Evolutionary conservation across 257 asterid genomes (phyloP).

Genomic region (Salvia hispanica): DNA sequence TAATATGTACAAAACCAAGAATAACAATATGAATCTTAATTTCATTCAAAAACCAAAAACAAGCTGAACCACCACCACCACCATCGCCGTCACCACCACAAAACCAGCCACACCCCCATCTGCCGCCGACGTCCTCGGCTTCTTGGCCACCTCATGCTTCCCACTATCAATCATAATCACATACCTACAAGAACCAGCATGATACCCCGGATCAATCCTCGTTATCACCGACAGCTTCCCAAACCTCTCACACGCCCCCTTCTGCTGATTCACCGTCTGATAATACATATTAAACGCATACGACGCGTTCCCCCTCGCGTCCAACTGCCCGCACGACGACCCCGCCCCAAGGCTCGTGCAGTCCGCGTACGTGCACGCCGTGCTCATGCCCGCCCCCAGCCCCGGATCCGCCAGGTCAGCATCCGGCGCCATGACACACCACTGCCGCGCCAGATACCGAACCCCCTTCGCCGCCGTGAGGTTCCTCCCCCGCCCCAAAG

Average conservation of each 20-base stretch:
- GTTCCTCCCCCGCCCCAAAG: slow-evolving; percentile 51
- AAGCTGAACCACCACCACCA: too few relatives aligned
- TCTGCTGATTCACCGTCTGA: slow-evolving; percentile 71
- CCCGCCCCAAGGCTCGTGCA: slow-evolving; percentile 89
- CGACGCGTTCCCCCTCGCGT: slow-evolving; percentile 62
- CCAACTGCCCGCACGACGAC: slow-evolving; percentile 68
- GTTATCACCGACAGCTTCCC: slow-evolving; percentile 56
- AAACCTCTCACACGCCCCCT: slow-evolving; percentile 73
- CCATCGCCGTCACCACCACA: not conserved
- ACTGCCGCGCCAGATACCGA: slow-evolving; percentile 58
- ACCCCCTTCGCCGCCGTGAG: slow-evolving; percentile 76
- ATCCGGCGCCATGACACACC: slow-evolving; percentile 82
- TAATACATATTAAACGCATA: slow-evolving; percentile 82
- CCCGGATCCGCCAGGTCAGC: slow-evolving; percentile 58
- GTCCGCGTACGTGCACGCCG: slow-evolving; percentile 78
- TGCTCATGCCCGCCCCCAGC: slow-evolving; percentile 40
- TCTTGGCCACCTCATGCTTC: slow-evolving; percentile 38
- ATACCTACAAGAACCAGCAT: slow-evolving; percentile 52
- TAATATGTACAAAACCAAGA: too few relatives aligned
- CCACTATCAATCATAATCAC: slow-evolving; percentile 80
- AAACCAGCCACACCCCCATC: slow-evolving; percentile 30
- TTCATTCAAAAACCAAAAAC: too few relatives aligned
- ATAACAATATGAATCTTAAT: too few relatives aligned
- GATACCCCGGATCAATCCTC: slow-evolving; percentile 58
- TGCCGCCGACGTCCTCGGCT: slow-evolving; percentile 47